These are phyloP conservation scores for Trichocladium uniseriatum DNA, from an alignment of 495 filamentous ascomycete species.

Conservation along the genomic window DNA sequence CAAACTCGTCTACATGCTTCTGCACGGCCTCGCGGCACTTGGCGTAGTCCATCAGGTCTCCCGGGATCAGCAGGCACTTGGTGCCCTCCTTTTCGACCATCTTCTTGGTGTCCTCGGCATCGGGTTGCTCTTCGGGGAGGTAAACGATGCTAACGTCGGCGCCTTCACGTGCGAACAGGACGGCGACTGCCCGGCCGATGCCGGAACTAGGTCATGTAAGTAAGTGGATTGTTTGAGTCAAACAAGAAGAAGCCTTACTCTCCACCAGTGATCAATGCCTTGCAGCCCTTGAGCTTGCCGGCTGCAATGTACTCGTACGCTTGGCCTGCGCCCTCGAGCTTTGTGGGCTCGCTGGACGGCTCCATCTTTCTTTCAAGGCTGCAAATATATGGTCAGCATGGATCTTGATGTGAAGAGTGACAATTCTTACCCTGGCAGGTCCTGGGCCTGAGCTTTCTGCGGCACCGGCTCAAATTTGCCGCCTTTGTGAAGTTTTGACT, in stretches of 20 bases:
- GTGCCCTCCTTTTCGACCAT: slow-evolving; percentile 40
- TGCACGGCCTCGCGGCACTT: slow-evolving; percentile 42
- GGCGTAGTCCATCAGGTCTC: slow-evolving; percentile 39
- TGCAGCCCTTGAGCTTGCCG: slow-evolving; percentile 42
- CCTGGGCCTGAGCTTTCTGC: slow-evolving; percentile 8
- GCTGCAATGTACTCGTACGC: slow-evolving; percentile 22
- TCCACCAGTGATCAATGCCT: slow-evolving; percentile 48
- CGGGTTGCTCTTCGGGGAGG: slow-evolving; percentile 44
- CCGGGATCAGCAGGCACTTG: slow-evolving; percentile 39
- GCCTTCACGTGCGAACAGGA: slow-evolving; percentile 49
- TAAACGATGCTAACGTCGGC: slow-evolving; percentile 48
- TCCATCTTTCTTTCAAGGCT: slow-evolving; percentile 22
- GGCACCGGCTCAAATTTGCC: slow-evolving; percentile 4
- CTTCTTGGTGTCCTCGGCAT: slow-evolving; percentile 45
- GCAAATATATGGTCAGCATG: no score
- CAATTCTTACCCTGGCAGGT: no score
- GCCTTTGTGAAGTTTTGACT: not conserved
- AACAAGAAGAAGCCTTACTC: slow-evolving; percentile 29
- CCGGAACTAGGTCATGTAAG: slow-evolving; percentile 44
- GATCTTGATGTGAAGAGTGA: no score
- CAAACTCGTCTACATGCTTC: slow-evolving; percentile 40
- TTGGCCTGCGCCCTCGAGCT: slow-evolving; percentile 17
- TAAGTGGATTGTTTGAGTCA: not conserved
- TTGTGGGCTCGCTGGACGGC: slow-evolving; percentile 20
- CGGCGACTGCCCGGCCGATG: slow-evolving; percentile 46